Conservation (phyloP, 768 basidiomycete species). For the Kwoniella sp. region DNA sequence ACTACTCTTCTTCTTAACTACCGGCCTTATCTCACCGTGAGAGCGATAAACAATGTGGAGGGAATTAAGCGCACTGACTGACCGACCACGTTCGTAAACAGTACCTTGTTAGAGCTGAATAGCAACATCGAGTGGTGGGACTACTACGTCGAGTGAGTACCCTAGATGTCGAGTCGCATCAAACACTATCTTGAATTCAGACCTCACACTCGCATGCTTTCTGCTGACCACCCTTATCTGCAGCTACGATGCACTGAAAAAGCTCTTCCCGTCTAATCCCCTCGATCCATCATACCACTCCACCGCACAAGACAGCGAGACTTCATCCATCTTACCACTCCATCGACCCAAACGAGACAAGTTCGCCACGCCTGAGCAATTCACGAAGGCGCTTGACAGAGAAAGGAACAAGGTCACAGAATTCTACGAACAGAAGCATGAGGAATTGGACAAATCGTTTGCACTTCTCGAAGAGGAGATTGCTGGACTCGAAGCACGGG, state of each 20-base stretch:
- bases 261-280: constrained; percentile 54
- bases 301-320: constrained; percentile 47
- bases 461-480: constrained; percentile 54
- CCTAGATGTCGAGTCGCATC: too few species aligned
- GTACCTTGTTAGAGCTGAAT: constrained; percentile 55
- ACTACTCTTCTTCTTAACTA: neutral
- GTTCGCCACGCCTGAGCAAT: constrained; percentile 58
- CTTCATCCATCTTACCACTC: constrained; percentile 48
- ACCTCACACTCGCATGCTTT: too few species aligned
- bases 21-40: neutral
- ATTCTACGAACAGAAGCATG: constrained; percentile 79
- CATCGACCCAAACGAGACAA: constrained; percentile 29
- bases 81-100: constrained; percentile 12
- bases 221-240: neutral
- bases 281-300: constrained; percentile 51
- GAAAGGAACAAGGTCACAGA: constrained; percentile 76
- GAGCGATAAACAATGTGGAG: too few species aligned
- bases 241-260: constrained; percentile 57
- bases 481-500: constrained; percentile 53
- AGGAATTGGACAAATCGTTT: constrained; percentile 61
- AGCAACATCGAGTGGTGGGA: constrained; percentile 57
- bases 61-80: too few species aligned
- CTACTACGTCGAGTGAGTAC: constrained; percentile 55
- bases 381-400: constrained; percentile 73
- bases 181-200: too few species aligned